Conservation (phyloP, 345 rosid genomes). For the Citrus cavaleriei region DNA sequence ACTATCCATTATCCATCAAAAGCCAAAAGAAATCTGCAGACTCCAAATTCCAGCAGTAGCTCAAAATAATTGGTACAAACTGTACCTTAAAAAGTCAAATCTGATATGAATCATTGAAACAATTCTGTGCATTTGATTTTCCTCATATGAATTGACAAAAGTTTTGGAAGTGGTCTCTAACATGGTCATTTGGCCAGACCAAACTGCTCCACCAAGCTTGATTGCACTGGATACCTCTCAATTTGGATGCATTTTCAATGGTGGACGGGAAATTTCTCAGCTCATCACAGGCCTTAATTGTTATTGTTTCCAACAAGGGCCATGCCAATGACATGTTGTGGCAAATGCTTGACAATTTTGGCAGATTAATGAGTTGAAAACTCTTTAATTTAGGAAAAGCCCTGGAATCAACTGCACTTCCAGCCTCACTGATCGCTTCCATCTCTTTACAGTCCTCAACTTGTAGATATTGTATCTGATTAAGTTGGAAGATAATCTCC, state of each 20-base stretch:
- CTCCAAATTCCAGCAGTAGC: neutral
- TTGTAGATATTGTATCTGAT: neutral
- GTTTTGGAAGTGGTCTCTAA: neutral
- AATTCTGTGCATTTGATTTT: neutral
- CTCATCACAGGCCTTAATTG: neutral
- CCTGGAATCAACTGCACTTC: too few species aligned
- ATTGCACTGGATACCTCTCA: neutral
- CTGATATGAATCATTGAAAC: neutral
- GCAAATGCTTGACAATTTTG: neutral
- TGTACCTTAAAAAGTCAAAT: neutral
- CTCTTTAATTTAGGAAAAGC: too few species aligned
- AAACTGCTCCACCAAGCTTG: neutral
- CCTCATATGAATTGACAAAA: neutral
- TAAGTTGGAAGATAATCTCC: neutral
- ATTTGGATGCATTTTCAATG: neutral
- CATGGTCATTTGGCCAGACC: neutral
- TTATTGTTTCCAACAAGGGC: neutral
- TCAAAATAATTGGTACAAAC: too few species aligned
- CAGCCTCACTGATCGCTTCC: neutral
- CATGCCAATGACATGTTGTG: neutral
- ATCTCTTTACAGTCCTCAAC: conserved; percentile 5
- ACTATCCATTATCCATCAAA: neutral
- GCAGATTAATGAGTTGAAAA: too few species aligned
- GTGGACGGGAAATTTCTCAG: neutral
- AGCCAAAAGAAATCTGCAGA: neutral